Evolutionary conservation across 2,329 filamentous ascomycete species (phyloP).

Genomic region (Seiridium unicorne): DNA sequence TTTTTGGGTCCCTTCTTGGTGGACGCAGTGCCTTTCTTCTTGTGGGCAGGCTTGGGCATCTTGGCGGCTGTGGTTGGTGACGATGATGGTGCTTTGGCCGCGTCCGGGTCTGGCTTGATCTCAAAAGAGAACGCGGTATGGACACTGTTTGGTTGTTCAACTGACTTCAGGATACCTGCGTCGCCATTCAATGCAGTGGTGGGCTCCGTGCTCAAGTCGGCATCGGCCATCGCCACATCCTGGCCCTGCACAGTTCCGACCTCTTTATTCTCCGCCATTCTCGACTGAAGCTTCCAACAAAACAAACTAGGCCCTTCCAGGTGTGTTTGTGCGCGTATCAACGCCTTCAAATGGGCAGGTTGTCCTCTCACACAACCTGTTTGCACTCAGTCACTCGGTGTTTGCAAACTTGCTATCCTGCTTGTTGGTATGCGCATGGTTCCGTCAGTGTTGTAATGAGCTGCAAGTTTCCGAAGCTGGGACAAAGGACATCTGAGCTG

Average conservation of each 20-base stretch:
- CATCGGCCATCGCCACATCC: slow-evolving; percentile 27
- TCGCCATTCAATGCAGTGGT: slow-evolving; percentile 16
- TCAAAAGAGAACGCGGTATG: slow-evolving; percentile 15
- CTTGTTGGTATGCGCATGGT: slow-evolving; percentile 2
- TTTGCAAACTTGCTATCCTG: not conserved
- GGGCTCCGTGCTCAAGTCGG: slow-evolving; percentile 12
- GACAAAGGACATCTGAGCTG: not conserved
- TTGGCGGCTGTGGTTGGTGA: slow-evolving; percentile 18
- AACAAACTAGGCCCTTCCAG: not conserved
- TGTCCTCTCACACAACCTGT: not conserved
- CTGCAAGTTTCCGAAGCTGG: not conserved
- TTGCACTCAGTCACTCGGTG: not conserved
- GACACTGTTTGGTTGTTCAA: slow-evolving; percentile 15
- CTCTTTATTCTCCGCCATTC: not conserved
- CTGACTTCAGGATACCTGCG: slow-evolving; percentile 12
- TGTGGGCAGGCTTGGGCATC: slow-evolving; percentile 23
- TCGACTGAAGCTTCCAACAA: not conserved
- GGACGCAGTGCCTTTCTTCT: slow-evolving; percentile 31
- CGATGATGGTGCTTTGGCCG: slow-evolving; percentile 19
- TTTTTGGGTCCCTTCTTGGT: slow-evolving; percentile 24
- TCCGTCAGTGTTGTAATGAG: not conserved
- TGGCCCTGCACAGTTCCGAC: not conserved
- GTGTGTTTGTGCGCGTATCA: not conserved
- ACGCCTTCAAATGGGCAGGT: not conserved
- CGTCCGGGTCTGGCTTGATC: slow-evolving; percentile 23